phyloP scores from a whole-genome alignment of 441 rosid genomes.

The Hura crepitans region DNA sequence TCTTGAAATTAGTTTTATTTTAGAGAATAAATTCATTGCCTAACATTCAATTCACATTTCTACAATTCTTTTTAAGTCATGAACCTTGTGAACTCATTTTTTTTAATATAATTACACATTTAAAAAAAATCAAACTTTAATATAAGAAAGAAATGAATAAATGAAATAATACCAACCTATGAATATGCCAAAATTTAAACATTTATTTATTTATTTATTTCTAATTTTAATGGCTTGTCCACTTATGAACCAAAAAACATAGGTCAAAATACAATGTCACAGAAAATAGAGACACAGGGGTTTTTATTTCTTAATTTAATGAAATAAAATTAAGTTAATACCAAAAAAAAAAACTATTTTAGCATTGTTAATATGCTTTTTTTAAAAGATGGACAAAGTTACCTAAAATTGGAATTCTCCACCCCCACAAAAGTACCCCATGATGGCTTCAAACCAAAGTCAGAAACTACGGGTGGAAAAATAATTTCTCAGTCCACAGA shows the following conservation, averaged over 20 bases:
- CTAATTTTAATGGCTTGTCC: neutral
- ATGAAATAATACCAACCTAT: no score
- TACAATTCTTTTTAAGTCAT: no score
- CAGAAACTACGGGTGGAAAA: slow-evolving; percentile 32
- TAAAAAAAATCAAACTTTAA: no score
- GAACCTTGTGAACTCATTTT: no score
- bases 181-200: no score
- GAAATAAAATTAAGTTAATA: neutral
- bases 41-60: no score
- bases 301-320: neutral
- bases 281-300: neutral
- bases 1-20: no score
- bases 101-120: no score
- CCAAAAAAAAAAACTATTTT: neutral
- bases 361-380: neutral
- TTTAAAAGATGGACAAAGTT: neutral
- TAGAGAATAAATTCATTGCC: no score
- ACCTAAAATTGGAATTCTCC: slow-evolving; percentile 11
- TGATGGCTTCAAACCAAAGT: slow-evolving; percentile 20
- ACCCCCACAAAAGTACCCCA: neutral
- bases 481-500: slow-evolving; percentile 10
- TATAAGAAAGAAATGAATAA: no score
- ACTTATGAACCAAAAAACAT: neutral
- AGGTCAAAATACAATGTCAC: neutral
- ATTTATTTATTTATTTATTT: no score